Evolutionary conservation across 2,329 filamentous ascomycete genomes (phyloP).

Genomic region (Aureobasidium pullulans): DNA sequence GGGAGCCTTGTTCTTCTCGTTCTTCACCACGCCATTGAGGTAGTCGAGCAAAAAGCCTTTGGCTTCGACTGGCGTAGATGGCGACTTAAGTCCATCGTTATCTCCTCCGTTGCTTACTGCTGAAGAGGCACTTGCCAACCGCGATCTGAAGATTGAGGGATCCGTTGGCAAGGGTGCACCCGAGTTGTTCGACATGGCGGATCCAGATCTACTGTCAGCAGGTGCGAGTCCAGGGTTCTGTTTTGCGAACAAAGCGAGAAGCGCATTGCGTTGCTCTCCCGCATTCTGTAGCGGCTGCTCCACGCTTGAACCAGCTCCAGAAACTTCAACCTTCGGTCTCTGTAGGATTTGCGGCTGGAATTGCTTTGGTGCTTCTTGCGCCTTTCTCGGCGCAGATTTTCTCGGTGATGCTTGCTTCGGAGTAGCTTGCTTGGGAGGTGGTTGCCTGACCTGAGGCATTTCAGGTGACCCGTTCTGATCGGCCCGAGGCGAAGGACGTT

Average conservation of each 20-base stretch:
- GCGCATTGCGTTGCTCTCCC: slow-evolving; percentile 12
- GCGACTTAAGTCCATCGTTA: slow-evolving; percentile 16
- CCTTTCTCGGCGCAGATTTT: not conserved
- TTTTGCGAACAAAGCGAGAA: slow-evolving; percentile 17
- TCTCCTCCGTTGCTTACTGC: slow-evolving; percentile 16
- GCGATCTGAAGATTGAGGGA: slow-evolving; percentile 15
- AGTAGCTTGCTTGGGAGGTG: slow-evolving; percentile 4
- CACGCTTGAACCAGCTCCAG: not conserved
- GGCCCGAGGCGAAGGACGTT: slow-evolving; percentile 14
- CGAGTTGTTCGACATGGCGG: slow-evolving; percentile 2
- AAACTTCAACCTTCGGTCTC: slow-evolving; percentile 18
- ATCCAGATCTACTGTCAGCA: not conserved
- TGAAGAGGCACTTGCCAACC: slow-evolving; percentile 21
- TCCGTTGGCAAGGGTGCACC: slow-evolving; percentile 2
- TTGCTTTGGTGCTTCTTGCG: slow-evolving; percentile 19
- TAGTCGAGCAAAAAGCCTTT: slow-evolving; percentile 30
- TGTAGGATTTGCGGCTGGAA: slow-evolving; percentile 26
- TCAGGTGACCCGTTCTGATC: slow-evolving; percentile 15
- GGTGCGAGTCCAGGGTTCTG: slow-evolving; percentile 10
- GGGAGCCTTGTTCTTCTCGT: slow-evolving; percentile 14
- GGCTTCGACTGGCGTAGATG: slow-evolving; percentile 24
- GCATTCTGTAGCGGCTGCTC: not conserved
- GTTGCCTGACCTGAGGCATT: not conserved
- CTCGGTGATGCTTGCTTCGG: slow-evolving; percentile 15
- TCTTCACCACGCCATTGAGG: slow-evolving; percentile 28